Base-by-base conservation (phyloP, 1,139 yeast genomes). In the Taphrina wiesneri region DNA sequence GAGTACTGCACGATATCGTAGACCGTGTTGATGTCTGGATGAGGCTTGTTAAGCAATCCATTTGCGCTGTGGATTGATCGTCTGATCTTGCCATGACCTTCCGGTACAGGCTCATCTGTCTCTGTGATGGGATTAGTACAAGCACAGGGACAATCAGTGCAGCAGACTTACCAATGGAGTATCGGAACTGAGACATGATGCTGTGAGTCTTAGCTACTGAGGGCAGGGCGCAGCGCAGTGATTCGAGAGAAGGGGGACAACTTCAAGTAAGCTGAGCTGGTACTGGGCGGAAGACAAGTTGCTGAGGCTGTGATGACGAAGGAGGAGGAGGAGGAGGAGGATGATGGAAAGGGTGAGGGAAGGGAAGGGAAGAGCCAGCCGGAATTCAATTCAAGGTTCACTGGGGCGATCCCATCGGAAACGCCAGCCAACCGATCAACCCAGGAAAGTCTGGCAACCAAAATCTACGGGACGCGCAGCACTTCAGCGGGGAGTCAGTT, bases 1-100 rank as follows among this genome's bases (percentile, higher is more conserved):
- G 87, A 82, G 76, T 87, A 95, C 67, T 81, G 78, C 68, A 88
- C 77, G 71, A 82, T 86, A 71, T 90, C 96, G 71, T 86, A 87
- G 53, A 91, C 80, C 7, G 95, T 90, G 67, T 80, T 79, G 68
- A 77, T 72, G 9, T 74, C 74, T 23, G 74, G 73, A 62, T 71
- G 73, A 3, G 82, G 82, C n/a, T 73, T 67, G 13, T 66, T 67
- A 73, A 75, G 71, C 25, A 81, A 75, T 56, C 83, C 83, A 71
- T 84, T 85, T 67, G 85, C 85, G 11, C 67, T 43, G 54, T 62
- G 66, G 26, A 63, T 51, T 11, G 66, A 62, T 26, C 68, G 52
- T 21, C 66, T 39, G 60, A 63, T 62, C 34, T 53, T 53, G 51
- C 66, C 61, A 25, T 65, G 66, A 21, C 65, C 65, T 34, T 60